These are phyloP conservation scores for Sporisorium scitamineum DNA, from an alignment of 1,284 basidiomycete genomes.

Conservation along the genomic window DNA sequence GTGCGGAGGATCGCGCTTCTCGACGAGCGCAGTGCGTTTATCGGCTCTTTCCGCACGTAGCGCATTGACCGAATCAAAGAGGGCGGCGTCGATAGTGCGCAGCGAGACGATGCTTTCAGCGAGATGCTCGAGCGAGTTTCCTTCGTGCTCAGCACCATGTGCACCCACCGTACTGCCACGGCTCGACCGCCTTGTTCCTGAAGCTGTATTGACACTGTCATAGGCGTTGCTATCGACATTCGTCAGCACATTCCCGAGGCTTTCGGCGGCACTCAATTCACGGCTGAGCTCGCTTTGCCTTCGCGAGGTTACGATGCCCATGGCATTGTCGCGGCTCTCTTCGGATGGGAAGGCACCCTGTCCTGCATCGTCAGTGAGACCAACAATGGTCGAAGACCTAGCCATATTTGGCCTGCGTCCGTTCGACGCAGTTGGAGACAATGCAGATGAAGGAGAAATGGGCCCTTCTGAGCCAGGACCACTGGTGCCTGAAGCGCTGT, in stretches of 20 bases:
- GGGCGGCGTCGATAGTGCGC: slow-evolving; percentile 52
- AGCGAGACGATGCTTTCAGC: slow-evolving; percentile 55
- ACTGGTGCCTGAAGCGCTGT: slow-evolving; percentile 27
- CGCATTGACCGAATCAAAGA: slow-evolving; percentile 43
- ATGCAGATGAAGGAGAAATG: slow-evolving; percentile 13
- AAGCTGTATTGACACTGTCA: slow-evolving; percentile 37
- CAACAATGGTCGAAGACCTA: slow-evolving; percentile 26
- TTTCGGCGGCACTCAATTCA: slow-evolving; percentile 42
- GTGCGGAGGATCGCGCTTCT: slow-evolving; percentile 60
- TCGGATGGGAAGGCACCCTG: slow-evolving; percentile 28
- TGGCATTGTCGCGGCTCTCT: slow-evolving; percentile 40
- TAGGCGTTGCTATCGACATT: slow-evolving; percentile 19
- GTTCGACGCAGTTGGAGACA: slow-evolving; percentile 5
- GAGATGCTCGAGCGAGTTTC: slow-evolving; percentile 31
- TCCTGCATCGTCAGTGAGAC: slow-evolving; percentile 21
- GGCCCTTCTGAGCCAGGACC: slow-evolving; percentile 22
- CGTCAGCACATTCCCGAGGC: slow-evolving; percentile 34
- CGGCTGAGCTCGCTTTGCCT: slow-evolving; percentile 31
- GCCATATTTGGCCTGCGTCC: slow-evolving; percentile 27
- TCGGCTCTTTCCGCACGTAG: slow-evolving; percentile 26
- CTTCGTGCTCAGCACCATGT: slow-evolving; percentile 5
- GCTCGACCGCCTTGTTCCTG: slow-evolving; percentile 37
- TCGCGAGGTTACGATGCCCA: slow-evolving; percentile 40
- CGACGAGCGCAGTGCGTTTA: slow-evolving; percentile 37
- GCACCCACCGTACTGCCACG: slow-evolving; percentile 31